Evolutionary conservation across 169 alveolate genomes (phyloP).

Genomic region (Eimeria zaria): DNA sequence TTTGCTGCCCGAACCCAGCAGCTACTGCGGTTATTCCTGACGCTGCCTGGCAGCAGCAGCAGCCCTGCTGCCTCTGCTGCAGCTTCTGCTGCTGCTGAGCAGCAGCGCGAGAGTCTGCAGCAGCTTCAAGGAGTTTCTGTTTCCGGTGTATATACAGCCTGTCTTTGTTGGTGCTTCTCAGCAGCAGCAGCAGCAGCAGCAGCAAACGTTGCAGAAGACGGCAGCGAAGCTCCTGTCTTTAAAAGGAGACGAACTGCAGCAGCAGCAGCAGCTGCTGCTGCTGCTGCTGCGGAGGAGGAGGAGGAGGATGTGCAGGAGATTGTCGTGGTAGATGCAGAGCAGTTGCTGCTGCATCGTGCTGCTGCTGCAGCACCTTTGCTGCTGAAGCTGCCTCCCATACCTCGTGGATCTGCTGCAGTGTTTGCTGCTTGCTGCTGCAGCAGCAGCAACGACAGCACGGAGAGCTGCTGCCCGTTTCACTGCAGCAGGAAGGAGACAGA

Average conservation of each 20-base stretch:
- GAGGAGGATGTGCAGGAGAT: background rate
- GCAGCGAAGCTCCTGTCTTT: background rate
- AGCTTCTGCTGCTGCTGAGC: slow-evolving; percentile 20
- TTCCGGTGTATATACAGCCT: slow-evolving; percentile 67
- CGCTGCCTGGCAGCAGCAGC: slow-evolving; percentile 10
- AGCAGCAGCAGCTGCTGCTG: slow-evolving; percentile 36
- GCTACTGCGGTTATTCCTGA: slow-evolving; percentile 1
- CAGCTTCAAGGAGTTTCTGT: background rate
- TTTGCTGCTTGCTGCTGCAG: slow-evolving; percentile 63
- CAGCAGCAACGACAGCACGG: slow-evolving; percentile 60
- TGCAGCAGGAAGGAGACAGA: slow-evolving; percentile 25
- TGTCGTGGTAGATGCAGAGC: background rate
- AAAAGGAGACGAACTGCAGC: slow-evolving; percentile 5
- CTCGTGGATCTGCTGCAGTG: background rate
- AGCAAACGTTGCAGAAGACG: background rate
- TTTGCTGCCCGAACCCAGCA: background rate
- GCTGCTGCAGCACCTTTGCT: slow-evolving; percentile 47
- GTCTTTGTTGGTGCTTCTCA: slow-evolving; percentile 40
- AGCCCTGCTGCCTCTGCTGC: slow-evolving; percentile 16
- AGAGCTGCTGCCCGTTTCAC: slow-evolving; percentile 62
- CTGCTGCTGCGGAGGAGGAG: background rate
- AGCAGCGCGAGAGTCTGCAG: background rate
- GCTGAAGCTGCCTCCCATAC: slow-evolving; percentile 26
- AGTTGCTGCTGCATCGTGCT: slow-evolving; percentile 44
- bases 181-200: background rate